Conservation (phyloP, 108 stramenopile species). For the Cyclotella distinguenda region DNA sequence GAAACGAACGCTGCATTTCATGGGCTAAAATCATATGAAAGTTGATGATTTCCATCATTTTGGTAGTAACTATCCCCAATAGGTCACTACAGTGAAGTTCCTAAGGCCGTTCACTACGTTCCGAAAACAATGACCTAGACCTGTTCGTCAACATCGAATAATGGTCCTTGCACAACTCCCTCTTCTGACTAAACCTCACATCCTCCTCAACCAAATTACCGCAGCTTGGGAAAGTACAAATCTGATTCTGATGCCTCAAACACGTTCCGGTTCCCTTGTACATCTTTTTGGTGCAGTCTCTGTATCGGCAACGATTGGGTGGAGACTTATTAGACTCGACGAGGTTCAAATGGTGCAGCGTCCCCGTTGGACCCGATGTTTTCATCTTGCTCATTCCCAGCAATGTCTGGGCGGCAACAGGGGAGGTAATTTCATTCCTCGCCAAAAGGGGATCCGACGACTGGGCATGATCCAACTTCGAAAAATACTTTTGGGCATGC, state of each 20-base stretch:
- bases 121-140: not conserved
- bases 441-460: not conserved
- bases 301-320: slow-evolving; percentile 2
- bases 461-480: slow-evolving; percentile 55
- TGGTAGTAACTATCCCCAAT: no score
- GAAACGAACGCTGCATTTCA: no score
- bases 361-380: not conserved
- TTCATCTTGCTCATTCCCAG: not conserved
- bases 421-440: slow-evolving; percentile 3
- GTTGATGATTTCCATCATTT: no score
- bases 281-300: not conserved
- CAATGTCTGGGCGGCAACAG: slow-evolving; percentile 6
- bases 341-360: no score
- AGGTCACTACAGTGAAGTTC: no score
- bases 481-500: slow-evolving; percentile 89
- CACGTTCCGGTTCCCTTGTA: not conserved
- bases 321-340: no score
- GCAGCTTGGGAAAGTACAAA: slow-evolving; percentile 2
- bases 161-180: slow-evolving; percentile 1
- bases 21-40: no score
- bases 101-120: not conserved
- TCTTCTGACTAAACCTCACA: slow-evolving; percentile 10
- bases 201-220: slow-evolving; percentile 5
- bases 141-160: not conserved
- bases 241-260: not conserved